Evolutionary conservation across 495 filamentous ascomycete genomes (phyloP).

Genomic region (Penicillium paxilli): DNA sequence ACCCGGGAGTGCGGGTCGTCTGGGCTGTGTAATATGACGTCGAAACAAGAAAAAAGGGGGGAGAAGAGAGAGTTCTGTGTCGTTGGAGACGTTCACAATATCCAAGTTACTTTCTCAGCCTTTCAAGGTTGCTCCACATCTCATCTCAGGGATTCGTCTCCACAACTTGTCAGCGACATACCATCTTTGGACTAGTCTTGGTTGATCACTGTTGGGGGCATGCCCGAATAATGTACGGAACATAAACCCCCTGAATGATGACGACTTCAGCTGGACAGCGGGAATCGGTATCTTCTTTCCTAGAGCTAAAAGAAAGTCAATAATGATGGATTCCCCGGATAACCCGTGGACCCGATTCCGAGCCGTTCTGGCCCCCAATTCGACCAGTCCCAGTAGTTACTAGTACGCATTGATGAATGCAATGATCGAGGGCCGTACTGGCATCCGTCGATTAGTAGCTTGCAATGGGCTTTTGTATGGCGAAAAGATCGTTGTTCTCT

Average conservation of each 20-base stretch:
- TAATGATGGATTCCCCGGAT: not conserved
- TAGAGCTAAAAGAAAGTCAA: not conserved
- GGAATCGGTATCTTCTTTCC: slow-evolving; percentile 2
- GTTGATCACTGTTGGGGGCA: slow-evolving; percentile 3
- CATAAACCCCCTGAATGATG: not conserved
- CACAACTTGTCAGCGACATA: slow-evolving; percentile 16
- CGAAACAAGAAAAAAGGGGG: not conserved
- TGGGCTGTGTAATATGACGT: too few relatives aligned
- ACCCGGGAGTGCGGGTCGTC: too few relatives aligned
- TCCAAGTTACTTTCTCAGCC: not conserved
- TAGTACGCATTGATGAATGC: too few relatives aligned
- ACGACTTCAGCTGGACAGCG: not conserved
- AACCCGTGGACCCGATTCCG: not conserved
- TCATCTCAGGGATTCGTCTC: slow-evolving; percentile 2
- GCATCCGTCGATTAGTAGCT: too few relatives aligned
- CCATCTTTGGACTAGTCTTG: slow-evolving; percentile 8
- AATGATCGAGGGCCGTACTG: too few relatives aligned
- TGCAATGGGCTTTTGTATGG: too few relatives aligned
- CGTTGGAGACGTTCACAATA: too few relatives aligned
- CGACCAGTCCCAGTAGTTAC: too few relatives aligned
- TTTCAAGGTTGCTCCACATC: too few relatives aligned
- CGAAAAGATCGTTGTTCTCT: too few relatives aligned
- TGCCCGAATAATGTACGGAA: not conserved
- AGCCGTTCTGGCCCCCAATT: not conserved
- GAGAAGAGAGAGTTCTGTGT: too few relatives aligned